phyloP scores from a whole-genome alignment of 306 rosid genomes.

The Spatholobus suberectus region DNA sequence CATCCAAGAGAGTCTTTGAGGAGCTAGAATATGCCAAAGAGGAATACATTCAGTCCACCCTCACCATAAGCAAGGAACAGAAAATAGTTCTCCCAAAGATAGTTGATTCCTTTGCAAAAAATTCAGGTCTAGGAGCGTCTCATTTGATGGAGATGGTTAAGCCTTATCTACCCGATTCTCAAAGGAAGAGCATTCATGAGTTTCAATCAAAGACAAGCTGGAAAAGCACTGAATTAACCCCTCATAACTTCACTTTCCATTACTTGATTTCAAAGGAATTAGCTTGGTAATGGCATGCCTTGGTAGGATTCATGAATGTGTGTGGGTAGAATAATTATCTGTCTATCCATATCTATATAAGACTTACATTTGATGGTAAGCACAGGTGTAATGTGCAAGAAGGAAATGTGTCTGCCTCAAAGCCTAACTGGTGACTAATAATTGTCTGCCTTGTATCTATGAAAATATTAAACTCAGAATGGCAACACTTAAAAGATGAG shows the following conservation, averaged over 20 bases:
- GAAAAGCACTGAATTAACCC: constrained; percentile 74
- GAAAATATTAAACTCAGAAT: constrained; percentile 21
- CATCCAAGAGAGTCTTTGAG: constrained; percentile 78
- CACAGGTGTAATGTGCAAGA: constrained; percentile 9
- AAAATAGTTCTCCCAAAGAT: constrained; percentile 82
- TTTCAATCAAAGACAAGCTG: constrained; percentile 60
- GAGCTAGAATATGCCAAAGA: constrained; percentile 92
- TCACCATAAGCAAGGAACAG: constrained; percentile 65
- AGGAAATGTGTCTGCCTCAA: constrained; percentile 28
- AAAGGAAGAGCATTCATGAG: constrained; percentile 55
- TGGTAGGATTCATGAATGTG: background rate
- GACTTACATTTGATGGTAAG: constrained; percentile 15
- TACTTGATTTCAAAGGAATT: constrained; percentile 79
- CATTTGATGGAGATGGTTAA: constrained; percentile 69
- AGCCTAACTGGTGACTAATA: constrained; percentile 18
- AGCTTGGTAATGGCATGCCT: constrained; percentile 57
- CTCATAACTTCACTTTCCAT: constrained; percentile 81
- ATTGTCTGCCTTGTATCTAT: background rate
- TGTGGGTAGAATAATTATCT: constrained; percentile 2
- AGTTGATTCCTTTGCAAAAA: constrained; percentile 81
- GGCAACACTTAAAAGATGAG: constrained; percentile 21
- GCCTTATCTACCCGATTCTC: constrained; percentile 53
- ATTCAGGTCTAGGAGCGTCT: constrained; percentile 60
- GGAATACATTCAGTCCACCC: constrained; percentile 82
- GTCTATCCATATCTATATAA: constrained; percentile 20